Conservation (phyloP, 1,139 yeast genomes). For the Protomyces arabidopsidicola region DNA sequence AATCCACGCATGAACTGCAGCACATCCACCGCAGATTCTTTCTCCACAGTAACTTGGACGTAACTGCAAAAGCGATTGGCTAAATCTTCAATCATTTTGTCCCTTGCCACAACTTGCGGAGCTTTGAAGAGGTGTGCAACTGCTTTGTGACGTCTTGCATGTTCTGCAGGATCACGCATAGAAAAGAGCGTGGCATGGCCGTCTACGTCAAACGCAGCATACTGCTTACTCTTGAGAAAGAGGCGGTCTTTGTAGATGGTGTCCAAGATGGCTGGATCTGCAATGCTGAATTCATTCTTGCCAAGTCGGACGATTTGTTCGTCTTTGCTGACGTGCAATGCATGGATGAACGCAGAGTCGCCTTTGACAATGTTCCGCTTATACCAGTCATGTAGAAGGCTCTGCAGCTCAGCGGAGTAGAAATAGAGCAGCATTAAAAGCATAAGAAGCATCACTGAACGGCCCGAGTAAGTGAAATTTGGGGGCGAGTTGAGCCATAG, state of each 20-base stretch:
- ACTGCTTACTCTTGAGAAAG: conserved; percentile 19
- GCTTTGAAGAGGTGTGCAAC: conserved; percentile 12
- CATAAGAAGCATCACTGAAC: background rate
- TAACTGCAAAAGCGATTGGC: background rate
- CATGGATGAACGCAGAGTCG: conserved; percentile 19
- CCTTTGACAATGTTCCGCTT: conserved; percentile 17
- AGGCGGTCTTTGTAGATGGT: conserved; percentile 12
- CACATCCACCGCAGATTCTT: background rate
- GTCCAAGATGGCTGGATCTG: conserved; percentile 20
- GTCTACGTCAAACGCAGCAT: conserved; percentile 21
- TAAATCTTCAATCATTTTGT: background rate
- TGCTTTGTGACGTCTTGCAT: conserved; percentile 10
- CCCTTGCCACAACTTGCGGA: background rate
- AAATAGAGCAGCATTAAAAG: background rate
- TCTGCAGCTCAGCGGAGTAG: background rate
- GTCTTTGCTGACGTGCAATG: conserved; percentile 1
- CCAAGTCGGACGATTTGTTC: conserved; percentile 16
- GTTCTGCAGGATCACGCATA: conserved; percentile 21
- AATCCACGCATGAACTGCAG: conserved; percentile 19
- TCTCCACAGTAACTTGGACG: background rate
- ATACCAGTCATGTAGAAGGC: conserved; percentile 2
- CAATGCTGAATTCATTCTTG: conserved; percentile 19
- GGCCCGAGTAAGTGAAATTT: background rate
- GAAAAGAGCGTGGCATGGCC: conserved; percentile 16
- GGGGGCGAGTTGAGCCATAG: background rate